Percentiles rank a stretch among this genome's conserved stretches.
phyloP scores from a whole-genome alignment of 768 basidiomycete genomes.

The Phanerodontia chrysosporium region DNA sequence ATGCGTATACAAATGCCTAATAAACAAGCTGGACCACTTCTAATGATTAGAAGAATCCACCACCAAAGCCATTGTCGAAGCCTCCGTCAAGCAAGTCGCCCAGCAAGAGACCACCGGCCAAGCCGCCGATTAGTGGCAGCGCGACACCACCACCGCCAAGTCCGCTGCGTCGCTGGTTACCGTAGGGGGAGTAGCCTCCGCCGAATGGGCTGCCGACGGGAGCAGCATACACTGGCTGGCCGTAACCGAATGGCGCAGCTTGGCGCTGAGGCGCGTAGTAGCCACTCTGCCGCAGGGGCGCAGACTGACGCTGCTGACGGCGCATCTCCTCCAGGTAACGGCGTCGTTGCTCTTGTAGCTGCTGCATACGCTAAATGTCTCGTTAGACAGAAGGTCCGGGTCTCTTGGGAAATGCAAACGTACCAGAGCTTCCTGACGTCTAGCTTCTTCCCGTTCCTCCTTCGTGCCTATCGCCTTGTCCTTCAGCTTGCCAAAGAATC shows the following conservation, averaged over 20 bases:
- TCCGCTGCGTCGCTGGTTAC: slow-evolving; percentile 13
- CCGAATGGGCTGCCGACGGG: slow-evolving; percentile 19
- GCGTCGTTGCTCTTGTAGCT: slow-evolving; percentile 13
- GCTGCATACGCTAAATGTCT: slow-evolving; percentile 15
- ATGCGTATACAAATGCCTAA: no score
- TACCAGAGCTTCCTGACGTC: slow-evolving; percentile 24
- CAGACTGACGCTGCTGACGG: slow-evolving; percentile 15
- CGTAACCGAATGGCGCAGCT: not conserved
- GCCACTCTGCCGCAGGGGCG: not conserved
- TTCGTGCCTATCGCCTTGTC: slow-evolving; percentile 62
- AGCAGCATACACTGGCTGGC: slow-evolving; percentile 22
- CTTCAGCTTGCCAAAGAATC: slow-evolving; percentile 58
- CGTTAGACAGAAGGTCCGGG: not conserved
- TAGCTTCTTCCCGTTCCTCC: slow-evolving; percentile 53
- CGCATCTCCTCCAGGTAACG: slow-evolving; percentile 9
- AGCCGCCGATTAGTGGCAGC: slow-evolving; percentile 30
- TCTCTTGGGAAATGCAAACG: not conserved
- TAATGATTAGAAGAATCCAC: slow-evolving; percentile 13
- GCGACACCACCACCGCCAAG: slow-evolving; percentile 29
- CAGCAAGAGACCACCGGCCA: slow-evolving; percentile 33
- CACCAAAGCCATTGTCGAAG: slow-evolving; percentile 9
- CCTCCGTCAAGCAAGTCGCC: slow-evolving; percentile 23
- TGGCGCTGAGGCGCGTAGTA: not conserved
- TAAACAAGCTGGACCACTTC: no score
- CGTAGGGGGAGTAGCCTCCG: not conserved